Conservation (phyloP, 1,139 yeast genomes). For the Lodderomyces oxycetoniae region DNA sequence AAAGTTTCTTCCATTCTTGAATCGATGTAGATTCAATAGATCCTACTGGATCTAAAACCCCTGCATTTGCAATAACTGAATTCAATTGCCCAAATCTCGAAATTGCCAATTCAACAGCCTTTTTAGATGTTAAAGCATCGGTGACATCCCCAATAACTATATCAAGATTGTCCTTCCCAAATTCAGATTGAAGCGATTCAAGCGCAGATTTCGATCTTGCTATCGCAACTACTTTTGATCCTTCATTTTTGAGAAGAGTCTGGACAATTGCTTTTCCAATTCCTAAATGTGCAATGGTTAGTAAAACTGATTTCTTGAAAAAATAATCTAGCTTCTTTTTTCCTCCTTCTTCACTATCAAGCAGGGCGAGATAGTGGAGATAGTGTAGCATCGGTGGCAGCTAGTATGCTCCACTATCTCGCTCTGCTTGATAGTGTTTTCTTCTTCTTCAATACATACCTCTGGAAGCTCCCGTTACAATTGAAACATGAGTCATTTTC, state of each 20-base stretch:
- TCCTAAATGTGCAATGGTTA: conserved; percentile 42
- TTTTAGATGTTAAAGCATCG: conserved; percentile 28
- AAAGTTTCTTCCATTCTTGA: conserved; percentile 57
- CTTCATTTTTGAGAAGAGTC: conserved; percentile 36
- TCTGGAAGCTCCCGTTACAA: conserved; percentile 11
- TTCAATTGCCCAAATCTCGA: conserved; percentile 57
- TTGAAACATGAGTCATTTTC: conserved; percentile 5
- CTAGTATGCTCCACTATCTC: too few species aligned
- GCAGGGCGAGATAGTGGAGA: too few species aligned
- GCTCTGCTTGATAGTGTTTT: too few species aligned
- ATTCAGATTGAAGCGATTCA: conserved; percentile 36
- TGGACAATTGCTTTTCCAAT: conserved; percentile 73
- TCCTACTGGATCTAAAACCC: conserved; percentile 76
- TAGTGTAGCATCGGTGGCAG: too few species aligned
- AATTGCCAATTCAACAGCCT: conserved; percentile 47
- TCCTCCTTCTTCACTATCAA: too few species aligned
- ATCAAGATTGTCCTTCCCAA: conserved; percentile 47
- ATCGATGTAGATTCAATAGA: conserved; percentile 47
- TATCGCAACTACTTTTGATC: conserved; percentile 58
- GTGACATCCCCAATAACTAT: conserved; percentile 68
- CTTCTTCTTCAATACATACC: conserved; percentile 8
- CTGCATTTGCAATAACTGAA: conserved; percentile 82
- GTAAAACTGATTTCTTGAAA: conserved; percentile 8
- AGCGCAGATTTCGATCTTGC: conserved; percentile 60
- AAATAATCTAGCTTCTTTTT: neutral